Evolutionary conservation across 2,329 filamentous ascomycete species (phyloP).

Genomic region (Plectosphaerella plurivora): DNA sequence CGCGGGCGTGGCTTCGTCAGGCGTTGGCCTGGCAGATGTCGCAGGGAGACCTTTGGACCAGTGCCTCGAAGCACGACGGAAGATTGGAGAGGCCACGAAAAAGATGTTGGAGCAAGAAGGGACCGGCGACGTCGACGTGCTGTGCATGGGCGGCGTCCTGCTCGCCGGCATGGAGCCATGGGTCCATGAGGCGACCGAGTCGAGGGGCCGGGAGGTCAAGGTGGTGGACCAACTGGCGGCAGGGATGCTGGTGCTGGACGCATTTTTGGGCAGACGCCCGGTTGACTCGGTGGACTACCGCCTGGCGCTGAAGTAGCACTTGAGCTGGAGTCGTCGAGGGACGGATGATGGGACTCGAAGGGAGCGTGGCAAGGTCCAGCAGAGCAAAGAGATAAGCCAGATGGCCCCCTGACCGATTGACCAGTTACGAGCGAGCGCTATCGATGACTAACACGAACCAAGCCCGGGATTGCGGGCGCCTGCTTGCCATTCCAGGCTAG

Average conservation of each 20-base stretch:
- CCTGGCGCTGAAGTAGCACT: slow-evolving; percentile 4
- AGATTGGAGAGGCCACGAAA: slow-evolving; percentile 3
- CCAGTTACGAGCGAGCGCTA: not conserved
- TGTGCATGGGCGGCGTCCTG: slow-evolving; percentile 11
- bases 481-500: not conserved
- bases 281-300: slow-evolving; percentile 7
- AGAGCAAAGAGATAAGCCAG: too few species aligned
- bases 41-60: not conserved
- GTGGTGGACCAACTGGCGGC: slow-evolving; percentile 9
- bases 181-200: slow-evolving; percentile 9
- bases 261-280: slow-evolving; percentile 1
- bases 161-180: slow-evolving; percentile 9
- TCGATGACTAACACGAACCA: not conserved
- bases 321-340: not conserved
- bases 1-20: slow-evolving; percentile 7
- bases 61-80: not conserved
- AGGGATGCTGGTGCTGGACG: slow-evolving; percentile 9
- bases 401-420: too few species aligned
- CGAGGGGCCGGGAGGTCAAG: slow-evolving; percentile 1
- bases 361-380: not conserved
- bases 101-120: not conserved
- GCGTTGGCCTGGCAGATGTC: slow-evolving; percentile 6
- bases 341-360: not conserved
- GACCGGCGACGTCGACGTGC: not conserved
- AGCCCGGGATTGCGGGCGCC: not conserved